These are phyloP conservation scores for Colletotrichum neosansevieriae DNA, from an alignment of 2,329 filamentous ascomycete genomes.

Conservation along the genomic window DNA sequence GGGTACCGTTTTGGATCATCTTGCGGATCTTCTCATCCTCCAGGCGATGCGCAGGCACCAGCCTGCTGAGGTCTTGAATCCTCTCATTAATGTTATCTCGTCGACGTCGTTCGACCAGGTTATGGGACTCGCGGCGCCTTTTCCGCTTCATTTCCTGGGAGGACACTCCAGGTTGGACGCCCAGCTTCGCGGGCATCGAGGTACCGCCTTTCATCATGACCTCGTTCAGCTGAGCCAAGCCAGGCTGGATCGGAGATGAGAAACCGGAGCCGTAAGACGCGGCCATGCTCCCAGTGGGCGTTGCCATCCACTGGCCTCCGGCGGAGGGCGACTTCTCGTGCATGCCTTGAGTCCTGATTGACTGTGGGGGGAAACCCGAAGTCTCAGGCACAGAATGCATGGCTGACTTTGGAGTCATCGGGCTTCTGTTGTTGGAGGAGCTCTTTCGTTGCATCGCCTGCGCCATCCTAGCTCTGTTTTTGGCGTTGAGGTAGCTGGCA, in stretches of 20 bases:
- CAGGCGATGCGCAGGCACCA: conserved; percentile 91
- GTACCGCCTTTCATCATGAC: conserved; percentile 89
- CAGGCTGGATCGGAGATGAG: conserved; percentile 80
- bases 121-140: conserved; percentile 92
- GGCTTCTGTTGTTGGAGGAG: conserved; percentile 81
- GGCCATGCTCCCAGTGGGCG: conserved; percentile 79
- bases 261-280: conserved; percentile 92
- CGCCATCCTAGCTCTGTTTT: conserved; percentile 69
- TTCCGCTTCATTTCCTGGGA: conserved; percentile 95
- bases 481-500: conserved; percentile 67
- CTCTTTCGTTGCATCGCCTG: conserved; percentile 78
- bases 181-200: conserved; percentile 90
- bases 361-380: conserved; percentile 79
- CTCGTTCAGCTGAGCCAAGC: conserved; percentile 84
- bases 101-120: conserved; percentile 92
- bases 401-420: conserved; percentile 88
- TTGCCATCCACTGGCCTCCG: conserved; percentile 86
- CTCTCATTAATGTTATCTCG: conserved; percentile 99
- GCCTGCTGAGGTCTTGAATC: conserved; percentile 94
- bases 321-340: conserved; percentile 85
- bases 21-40: conserved; percentile 98
- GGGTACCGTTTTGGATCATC: conserved; percentile 91
- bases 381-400: conserved; percentile 81
- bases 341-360: conserved; percentile 77
- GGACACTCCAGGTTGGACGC: conserved; percentile 68